Percentiles rank a stretch among this genome's conserved stretches.
phyloP scores from a whole-genome alignment of 495 filamentous ascomycete species.

The Penicillium nucicola region DNA sequence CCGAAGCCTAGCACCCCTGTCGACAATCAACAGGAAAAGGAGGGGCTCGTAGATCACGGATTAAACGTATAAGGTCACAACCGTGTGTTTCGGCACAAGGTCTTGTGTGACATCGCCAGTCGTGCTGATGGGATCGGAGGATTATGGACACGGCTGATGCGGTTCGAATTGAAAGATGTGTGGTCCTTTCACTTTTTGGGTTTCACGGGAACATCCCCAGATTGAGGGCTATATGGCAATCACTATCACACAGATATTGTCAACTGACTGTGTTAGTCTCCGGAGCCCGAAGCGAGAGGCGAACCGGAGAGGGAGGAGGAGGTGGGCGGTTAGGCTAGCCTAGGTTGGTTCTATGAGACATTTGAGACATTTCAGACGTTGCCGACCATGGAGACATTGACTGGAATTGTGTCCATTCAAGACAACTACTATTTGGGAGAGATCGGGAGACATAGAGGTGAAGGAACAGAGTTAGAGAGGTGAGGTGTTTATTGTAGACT shows the following conservation, averaged over 20 bases:
- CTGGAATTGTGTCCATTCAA: too few relatives aligned
- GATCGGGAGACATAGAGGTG: background rate
- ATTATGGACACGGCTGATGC: slow-evolving; percentile 14
- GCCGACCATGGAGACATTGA: too few relatives aligned
- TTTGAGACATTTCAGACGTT: too few relatives aligned
- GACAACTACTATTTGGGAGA: background rate
- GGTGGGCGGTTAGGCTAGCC: too few relatives aligned
- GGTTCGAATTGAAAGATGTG: slow-evolving; percentile 17
- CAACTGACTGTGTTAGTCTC: slow-evolving; percentile 9
- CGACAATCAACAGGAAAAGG: background rate
- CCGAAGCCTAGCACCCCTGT: slow-evolving; percentile 7
- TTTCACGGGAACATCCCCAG: background rate
- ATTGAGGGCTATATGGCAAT: background rate
- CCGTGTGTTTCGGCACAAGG: slow-evolving; percentile 9
- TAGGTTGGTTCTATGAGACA: too few relatives aligned
- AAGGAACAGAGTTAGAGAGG: too few relatives aligned
- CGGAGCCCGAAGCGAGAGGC: too few relatives aligned
- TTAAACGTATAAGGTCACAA: slow-evolving; percentile 15
- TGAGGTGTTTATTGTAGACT: too few relatives aligned
- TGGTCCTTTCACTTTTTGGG: background rate
- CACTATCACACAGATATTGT: slow-evolving; percentile 12
- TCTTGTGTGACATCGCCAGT: slow-evolving; percentile 11
- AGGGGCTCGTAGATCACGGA: slow-evolving; percentile 2
- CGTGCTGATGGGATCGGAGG: slow-evolving; percentile 23
- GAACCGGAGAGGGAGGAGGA: too few relatives aligned